These are phyloP conservation scores for Rhizophagus clarus DNA, from an alignment of 192 early-diverging fungal genomes.

Conservation along the genomic window DNA sequence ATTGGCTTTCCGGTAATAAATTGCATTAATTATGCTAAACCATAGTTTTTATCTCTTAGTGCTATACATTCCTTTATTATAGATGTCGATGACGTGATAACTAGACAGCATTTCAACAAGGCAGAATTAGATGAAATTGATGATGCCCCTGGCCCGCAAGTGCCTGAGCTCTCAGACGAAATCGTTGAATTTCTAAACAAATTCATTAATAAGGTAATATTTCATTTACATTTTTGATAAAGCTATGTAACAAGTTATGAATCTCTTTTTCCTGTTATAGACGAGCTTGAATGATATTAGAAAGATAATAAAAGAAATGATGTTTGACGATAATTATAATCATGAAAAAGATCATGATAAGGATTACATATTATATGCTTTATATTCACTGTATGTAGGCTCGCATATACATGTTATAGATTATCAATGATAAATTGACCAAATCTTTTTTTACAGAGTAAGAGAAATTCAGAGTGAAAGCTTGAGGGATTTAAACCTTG, in stretches of 20 bases:
- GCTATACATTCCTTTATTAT: slow-evolving; percentile 32
- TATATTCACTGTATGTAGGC: slow-evolving; percentile 33
- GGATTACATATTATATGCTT: slow-evolving; percentile 28
- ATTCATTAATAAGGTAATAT: slow-evolving; percentile 19
- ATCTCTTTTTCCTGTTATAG: slow-evolving; percentile 13
- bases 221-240: slow-evolving; percentile 26
- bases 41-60: slow-evolving; percentile 2
- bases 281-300: slow-evolving; percentile 14
- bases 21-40: not conserved
- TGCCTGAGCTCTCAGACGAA: slow-evolving; percentile 9
- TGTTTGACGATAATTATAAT: slow-evolving; percentile 25
- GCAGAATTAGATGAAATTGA: slow-evolving; percentile 26
- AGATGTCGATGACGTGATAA: slow-evolving; percentile 22
- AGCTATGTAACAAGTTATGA: too few species aligned
- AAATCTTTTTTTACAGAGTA: slow-evolving; percentile 18
- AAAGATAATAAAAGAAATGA: slow-evolving; percentile 26
- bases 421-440: not conserved
- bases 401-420: not conserved
- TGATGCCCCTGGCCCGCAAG: not conserved
- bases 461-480: slow-evolving; percentile 28
- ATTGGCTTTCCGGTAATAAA: not conserved
- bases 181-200: not conserved
- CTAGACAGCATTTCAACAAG: slow-evolving; percentile 18
- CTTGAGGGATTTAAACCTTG: slow-evolving; percentile 9
- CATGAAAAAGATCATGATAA: slow-evolving; percentile 28